phyloP scores from a whole-genome alignment of 139 green algal genomes.

The Pleodorina starrii region DNA sequence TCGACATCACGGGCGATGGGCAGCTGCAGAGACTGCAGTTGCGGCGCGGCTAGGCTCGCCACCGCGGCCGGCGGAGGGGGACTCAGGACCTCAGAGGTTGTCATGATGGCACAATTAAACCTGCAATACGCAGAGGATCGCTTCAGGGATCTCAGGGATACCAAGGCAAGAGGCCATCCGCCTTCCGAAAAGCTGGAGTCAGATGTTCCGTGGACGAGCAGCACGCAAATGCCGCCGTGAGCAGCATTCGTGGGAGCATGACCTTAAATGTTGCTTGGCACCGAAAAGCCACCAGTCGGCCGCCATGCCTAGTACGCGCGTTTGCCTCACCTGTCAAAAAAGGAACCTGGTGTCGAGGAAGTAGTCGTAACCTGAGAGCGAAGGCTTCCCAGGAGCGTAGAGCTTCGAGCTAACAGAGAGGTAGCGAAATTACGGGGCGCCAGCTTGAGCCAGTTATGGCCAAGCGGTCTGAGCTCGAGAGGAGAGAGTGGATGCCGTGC shows the following conservation, averaged over 20 bases:
- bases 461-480: background rate
- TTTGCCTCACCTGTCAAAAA: conserved; percentile 1
- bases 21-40: conserved; percentile 25
- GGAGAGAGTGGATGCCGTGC: background rate
- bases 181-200: background rate
- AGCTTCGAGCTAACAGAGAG: conserved; percentile 23
- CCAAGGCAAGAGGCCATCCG: background rate
- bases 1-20: conserved; percentile 10
- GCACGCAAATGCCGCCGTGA: too few species aligned
- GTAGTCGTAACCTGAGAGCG: background rate
- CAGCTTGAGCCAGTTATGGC: conserved; percentile 24
- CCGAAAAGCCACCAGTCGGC: too few species aligned
- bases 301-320: background rate
- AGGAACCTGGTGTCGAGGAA: background rate
- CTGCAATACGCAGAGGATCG: background rate
- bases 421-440: conserved; percentile 30
- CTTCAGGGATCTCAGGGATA: background rate
- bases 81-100: conserved; percentile 45
- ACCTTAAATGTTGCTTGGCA: too few species aligned
- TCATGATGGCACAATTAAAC: conserved; percentile 41
- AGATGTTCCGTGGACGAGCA: too few species aligned
- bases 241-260: too few species aligned
- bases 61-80: conserved; percentile 41
- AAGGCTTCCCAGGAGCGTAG: conserved; percentile 29
- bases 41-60: conserved; percentile 33